phyloP scores from a whole-genome alignment of 73 alveolate species.

The Paramecium biaurelia region DNA sequence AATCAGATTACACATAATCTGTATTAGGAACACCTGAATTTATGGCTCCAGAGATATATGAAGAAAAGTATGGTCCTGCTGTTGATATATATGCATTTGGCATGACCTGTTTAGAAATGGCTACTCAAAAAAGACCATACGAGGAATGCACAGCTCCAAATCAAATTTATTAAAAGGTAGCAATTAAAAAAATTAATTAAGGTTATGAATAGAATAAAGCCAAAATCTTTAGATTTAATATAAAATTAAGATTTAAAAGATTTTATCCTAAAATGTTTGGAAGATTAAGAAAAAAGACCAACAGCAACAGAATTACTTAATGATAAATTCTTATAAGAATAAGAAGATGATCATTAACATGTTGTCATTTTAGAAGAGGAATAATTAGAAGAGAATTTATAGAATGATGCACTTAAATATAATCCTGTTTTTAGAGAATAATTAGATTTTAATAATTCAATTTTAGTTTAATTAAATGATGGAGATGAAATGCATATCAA shows the following conservation, averaged over 20 bases:
- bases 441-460: slow-evolving; percentile 19
- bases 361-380: slow-evolving; percentile 28
- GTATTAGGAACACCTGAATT: slow-evolving; percentile 88
- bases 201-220: slow-evolving; percentile 64
- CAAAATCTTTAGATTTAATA: slow-evolving; percentile 72
- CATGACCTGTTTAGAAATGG: slow-evolving; percentile 85
- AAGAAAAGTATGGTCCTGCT: slow-evolving; percentile 83
- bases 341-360: slow-evolving; percentile 60
- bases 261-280: slow-evolving; percentile 77
- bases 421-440: neutral
- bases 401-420: neutral
- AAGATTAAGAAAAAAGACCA: slow-evolving; percentile 59
- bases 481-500: neutral
- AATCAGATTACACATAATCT: slow-evolving; percentile 82
- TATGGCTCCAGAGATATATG: slow-evolving; percentile 90
- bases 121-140: slow-evolving; percentile 83
- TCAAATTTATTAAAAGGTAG: slow-evolving; percentile 68
- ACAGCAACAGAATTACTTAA: slow-evolving; percentile 55
- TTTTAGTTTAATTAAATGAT: neutral
- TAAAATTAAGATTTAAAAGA: slow-evolving; percentile 76
- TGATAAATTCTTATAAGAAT: slow-evolving; percentile 58
- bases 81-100: slow-evolving; percentile 90
- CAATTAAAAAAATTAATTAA: slow-evolving; percentile 60
- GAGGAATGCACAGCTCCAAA: slow-evolving; percentile 80
- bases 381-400: neutral